Base-by-base conservation (phyloP, 2,329 filamentous ascomycete genomes). In the Alternaria hordeiaustralica region DNA sequence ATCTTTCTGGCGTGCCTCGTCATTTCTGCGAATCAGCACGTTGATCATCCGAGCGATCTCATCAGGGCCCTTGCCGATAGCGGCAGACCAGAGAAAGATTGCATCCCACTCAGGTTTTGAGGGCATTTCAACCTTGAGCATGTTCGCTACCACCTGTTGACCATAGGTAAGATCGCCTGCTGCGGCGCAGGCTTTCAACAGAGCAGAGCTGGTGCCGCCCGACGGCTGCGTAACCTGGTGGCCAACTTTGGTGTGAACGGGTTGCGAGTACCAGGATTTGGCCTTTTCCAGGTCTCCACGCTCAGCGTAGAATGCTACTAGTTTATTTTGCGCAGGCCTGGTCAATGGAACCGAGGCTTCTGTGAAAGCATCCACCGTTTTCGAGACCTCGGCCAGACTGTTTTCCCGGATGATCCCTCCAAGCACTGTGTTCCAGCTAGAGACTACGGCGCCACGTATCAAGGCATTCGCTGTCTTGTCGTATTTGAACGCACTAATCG, bases 11-110 rank as follows among this genome's bases (percentile, higher is more conserved):
- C 83, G 76, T 60, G 85, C 78, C 64, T 84, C 77, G 56, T 82
- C 72, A 65, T 83, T 85, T 53, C 84, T 81, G 41, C 82, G 79
- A n/a, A 83, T 79, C 85, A 93, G 90, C 20, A 89, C 84, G 46
- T 87, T 83, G 63, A 96, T 87, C 88, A 94, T 93, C 68, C 89
- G 87, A 59, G 88, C 86, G 63, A 94, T 85, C 75, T 93, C 89
- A 77, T 93, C 88, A 1, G 91, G 87, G 2, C 89, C 88, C 74
- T 90, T 92, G 20, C 90, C 91, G 58, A 89, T 87, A 8, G 90
- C 86, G 12, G 92, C 89, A 28, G 92, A 90, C 89, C 91, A 94
- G 56, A 92, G 87, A 46, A 96, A 86, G 12, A 93, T 83, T 12
- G 90, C 85, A 73, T 96, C 90, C 89, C 92, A 93, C 21, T 86